A percentile compares a stretch with the other conserved stretches of the same genome.
These are phyloP conservation scores for Erodium texanum DNA, from an alignment of 441 rosid species.

Conservation along the genomic window DNA sequence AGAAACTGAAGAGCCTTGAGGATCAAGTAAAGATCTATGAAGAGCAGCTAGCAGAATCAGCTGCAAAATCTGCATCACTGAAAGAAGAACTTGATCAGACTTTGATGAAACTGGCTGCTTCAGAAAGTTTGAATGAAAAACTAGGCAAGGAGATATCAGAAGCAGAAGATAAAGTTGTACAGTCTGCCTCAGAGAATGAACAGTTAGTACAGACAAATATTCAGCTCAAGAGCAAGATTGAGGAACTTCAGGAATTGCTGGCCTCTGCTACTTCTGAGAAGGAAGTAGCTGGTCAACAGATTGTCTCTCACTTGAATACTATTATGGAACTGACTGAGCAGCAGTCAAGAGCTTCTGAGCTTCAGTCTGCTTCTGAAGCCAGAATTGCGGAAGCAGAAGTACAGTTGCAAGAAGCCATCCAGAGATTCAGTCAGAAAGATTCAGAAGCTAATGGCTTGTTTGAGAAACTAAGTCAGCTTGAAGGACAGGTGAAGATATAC, in stretches of 20 bases:
- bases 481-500: not conserved
- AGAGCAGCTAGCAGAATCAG: constrained; percentile 39
- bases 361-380: constrained; percentile 41
- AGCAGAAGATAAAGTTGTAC: constrained; percentile 50
- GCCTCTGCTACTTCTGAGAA: constrained; percentile 51
- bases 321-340: constrained; percentile 43
- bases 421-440: constrained; percentile 43
- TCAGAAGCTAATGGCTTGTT: constrained; percentile 42
- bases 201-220: constrained; percentile 63
- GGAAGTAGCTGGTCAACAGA: constrained; percentile 46
- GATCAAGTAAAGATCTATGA: constrained; percentile 37
- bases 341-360: constrained; percentile 46
- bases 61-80: constrained; percentile 41
- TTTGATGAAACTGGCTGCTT: constrained; percentile 41
- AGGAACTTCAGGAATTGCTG: constrained; percentile 63
- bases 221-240: constrained; percentile 59
- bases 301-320: constrained; percentile 37
- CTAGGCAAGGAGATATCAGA: constrained; percentile 46
- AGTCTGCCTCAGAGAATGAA: constrained; percentile 52
- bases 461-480: constrained; percentile 37
- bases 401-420: constrained; percentile 46
- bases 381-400: constrained; percentile 30
- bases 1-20: constrained; percentile 41
- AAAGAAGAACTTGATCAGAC: constrained; percentile 60
- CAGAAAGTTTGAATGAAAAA: constrained; percentile 50